A percentile compares a stretch with the other conserved stretches of the same genome.
Evolutionary conservation across 257 asterid genomes (phyloP).

Genomic region (Eucommia ulmoides): DNA sequence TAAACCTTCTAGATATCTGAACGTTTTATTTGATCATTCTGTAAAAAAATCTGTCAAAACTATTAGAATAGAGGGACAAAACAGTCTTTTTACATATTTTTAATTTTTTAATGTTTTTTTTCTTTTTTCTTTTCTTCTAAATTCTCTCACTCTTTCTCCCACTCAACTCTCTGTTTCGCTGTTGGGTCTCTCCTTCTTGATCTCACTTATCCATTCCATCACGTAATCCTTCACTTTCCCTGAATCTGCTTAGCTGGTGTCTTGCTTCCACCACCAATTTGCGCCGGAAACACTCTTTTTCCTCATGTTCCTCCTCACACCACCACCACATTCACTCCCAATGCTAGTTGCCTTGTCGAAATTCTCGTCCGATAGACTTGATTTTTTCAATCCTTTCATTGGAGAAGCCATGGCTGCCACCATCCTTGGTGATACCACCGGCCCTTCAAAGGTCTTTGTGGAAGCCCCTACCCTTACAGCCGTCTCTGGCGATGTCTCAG

Average conservation of each 20-base stretch:
- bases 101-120: too few species aligned
- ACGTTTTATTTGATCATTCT: too few species aligned
- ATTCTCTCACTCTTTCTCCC: too few species aligned
- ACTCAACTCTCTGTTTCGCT: too few species aligned
- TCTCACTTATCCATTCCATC: conserved; percentile 95
- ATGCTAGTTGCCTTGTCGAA: conserved; percentile 60
- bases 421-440: conserved; percentile 63
- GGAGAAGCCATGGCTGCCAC: conserved; percentile 74
- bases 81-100: too few species aligned
- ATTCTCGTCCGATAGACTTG: conserved; percentile 55
- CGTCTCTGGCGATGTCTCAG: conserved; percentile 58
- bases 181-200: conserved; percentile 85
- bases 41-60: too few species aligned
- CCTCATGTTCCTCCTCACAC: conserved; percentile 19
- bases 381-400: conserved; percentile 44
- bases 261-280: conserved; percentile 99
- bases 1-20: too few species aligned
- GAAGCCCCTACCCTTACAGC: conserved; percentile 38
- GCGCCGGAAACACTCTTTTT: conserved; percentile 57
- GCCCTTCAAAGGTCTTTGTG: conserved; percentile 38
- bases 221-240: conserved; percentile 83
- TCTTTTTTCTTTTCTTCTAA: too few species aligned
- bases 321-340: conserved; percentile 28
- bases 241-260: conserved; percentile 39
- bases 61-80: too few species aligned